Conservation (phyloP, 148 eudicot species). For the Amaranthus cruentus region DNA sequence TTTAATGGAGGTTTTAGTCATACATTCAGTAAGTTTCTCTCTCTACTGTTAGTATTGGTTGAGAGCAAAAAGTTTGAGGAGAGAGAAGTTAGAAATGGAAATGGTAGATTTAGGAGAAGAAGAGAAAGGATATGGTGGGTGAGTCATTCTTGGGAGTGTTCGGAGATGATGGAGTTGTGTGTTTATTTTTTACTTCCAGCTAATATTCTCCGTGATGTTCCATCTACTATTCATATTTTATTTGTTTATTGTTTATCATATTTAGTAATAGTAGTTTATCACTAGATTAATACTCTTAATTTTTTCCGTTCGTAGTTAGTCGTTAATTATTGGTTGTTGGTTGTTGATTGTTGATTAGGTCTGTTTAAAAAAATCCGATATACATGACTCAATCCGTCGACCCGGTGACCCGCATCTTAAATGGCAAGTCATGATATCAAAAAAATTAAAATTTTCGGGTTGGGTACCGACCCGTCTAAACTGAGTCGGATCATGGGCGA, state of each 20-base stretch:
- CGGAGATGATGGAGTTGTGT: slow-evolving; percentile 8
- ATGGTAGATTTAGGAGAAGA: neutral
- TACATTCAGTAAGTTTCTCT: neutral
- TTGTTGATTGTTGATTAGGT: too few species aligned
- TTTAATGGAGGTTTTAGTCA: neutral
- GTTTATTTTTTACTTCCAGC: slow-evolving; percentile 16
- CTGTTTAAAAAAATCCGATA: too few species aligned
- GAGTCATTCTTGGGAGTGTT: neutral
- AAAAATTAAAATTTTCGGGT: too few species aligned
- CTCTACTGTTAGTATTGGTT: neutral
- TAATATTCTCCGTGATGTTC: slow-evolving; percentile 14
- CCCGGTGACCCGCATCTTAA: too few species aligned
- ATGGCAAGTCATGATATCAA: too few species aligned
- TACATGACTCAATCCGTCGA: too few species aligned
- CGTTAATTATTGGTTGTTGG: too few species aligned
- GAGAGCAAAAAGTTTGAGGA: neutral
- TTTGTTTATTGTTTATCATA: neutral
- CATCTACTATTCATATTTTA: neutral
- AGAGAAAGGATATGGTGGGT: neutral
- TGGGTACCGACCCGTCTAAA: too few species aligned
- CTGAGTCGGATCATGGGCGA: too few species aligned
- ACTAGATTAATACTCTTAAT: too few species aligned
- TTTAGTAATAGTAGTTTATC: neutral
- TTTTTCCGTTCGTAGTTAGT: too few species aligned
- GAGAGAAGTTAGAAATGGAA: neutral